Evolutionary conservation across 805 yeast genomes (phyloP).

Genomic region (Wickerhamomyces queroliae): DNA sequence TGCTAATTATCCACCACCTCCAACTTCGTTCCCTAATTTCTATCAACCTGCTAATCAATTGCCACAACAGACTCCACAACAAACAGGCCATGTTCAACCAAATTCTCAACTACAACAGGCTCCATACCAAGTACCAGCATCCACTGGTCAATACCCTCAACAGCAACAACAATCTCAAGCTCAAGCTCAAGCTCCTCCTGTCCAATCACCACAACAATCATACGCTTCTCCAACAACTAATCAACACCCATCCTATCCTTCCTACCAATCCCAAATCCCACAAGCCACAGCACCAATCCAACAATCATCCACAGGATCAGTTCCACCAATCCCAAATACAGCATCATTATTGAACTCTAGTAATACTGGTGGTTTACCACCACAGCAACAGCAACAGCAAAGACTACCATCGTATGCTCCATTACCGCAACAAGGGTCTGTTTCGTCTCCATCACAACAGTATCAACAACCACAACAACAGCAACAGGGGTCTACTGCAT

Average conservation of each 20-base stretch:
- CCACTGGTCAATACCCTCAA: neutral
- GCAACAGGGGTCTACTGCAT: neutral
- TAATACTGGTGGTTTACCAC: too few relatives aligned
- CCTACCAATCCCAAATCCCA: conserved; percentile 25
- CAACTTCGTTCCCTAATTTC: too few relatives aligned
- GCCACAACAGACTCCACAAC: conserved; percentile 4
- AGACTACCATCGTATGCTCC: neutral
- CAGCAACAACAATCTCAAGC: conserved; percentile 2
- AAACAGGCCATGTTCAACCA: conserved; percentile 3
- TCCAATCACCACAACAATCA: conserved; percentile 30
- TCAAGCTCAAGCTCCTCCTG: conserved; percentile 4
- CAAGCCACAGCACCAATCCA: neutral
- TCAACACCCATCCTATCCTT: too few relatives aligned
- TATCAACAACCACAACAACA: conserved; percentile 3
- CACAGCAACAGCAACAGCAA: conserved; percentile 25
- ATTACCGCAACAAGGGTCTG: too few relatives aligned
- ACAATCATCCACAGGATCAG: conserved; percentile 20
- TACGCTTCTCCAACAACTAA: too few relatives aligned
- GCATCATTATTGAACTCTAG: too few relatives aligned
- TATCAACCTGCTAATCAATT: conserved; percentile 13
- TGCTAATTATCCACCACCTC: conserved; percentile 1
- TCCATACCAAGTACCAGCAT: neutral
- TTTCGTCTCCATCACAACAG: neutral
- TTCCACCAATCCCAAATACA: conserved; percentile 38
- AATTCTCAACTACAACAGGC: neutral